These are phyloP conservation scores for Amanita brunnescens DNA, from an alignment of 768 basidiomycete species.

Conservation along the genomic window DNA sequence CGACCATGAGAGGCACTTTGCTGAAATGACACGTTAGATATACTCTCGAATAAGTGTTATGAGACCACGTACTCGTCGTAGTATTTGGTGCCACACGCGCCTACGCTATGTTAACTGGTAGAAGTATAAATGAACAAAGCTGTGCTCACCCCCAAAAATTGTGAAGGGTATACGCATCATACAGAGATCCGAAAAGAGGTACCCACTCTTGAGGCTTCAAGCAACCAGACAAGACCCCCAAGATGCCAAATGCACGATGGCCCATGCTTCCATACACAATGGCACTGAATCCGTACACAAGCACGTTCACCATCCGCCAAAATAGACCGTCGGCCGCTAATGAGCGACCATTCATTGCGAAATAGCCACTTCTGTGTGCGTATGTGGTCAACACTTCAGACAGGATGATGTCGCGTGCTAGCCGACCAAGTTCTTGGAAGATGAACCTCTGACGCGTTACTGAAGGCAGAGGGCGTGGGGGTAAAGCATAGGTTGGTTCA, in stretches of 20 bases:
- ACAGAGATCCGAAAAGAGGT: constrained; percentile 14
- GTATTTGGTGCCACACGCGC: constrained; percentile 17
- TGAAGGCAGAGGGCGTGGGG: constrained; percentile 11
- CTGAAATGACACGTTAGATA: background rate
- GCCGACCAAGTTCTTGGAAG: background rate
- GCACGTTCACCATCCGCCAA: constrained; percentile 11
- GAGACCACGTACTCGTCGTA: constrained; percentile 13
- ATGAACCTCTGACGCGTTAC: constrained; percentile 20
- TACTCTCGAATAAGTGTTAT: background rate
- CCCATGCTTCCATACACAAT: constrained; percentile 5
- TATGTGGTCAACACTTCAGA: constrained; percentile 16
- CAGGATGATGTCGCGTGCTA: constrained; percentile 11
- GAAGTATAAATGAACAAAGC: background rate
- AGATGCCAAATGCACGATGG: constrained; percentile 9
- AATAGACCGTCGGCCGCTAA: constrained; percentile 7
- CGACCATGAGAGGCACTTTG: constrained; percentile 6
- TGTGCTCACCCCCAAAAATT: constrained; percentile 21
- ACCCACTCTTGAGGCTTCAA: constrained; percentile 18
- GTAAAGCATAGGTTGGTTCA: constrained; percentile 15
- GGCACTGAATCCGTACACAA: constrained; percentile 12
- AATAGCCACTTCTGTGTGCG: constrained; percentile 6
- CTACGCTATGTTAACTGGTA: constrained; percentile 5
- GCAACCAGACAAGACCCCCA: constrained; percentile 9
- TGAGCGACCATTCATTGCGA: constrained; percentile 10
- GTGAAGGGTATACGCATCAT: constrained; percentile 15